phyloP scores from a whole-genome alignment of 2,329 filamentous ascomycete genomes.

The Diaporthe helianthi region DNA sequence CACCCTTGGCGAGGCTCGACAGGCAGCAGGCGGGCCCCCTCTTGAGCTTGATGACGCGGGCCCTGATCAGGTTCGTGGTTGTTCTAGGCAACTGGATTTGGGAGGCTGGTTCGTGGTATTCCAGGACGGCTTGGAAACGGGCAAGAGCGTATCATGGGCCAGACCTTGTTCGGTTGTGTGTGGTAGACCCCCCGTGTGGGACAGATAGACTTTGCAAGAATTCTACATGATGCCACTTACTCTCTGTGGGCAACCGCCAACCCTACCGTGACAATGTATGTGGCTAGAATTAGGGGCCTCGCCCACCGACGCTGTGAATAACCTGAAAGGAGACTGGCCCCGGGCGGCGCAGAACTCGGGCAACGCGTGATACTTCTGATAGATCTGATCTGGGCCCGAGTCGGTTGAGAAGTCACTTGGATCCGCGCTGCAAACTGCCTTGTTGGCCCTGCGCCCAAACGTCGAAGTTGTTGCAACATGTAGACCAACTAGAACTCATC shows the following conservation, averaged over 20 bases:
- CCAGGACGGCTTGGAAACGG: conserved; percentile 17
- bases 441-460: background rate
- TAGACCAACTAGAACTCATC: background rate
- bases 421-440: background rate
- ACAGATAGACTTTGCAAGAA: conserved; percentile 10
- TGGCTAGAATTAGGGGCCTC: background rate
- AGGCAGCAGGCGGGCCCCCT: conserved; percentile 23
- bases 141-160: background rate
- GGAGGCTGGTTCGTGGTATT: conserved; percentile 16
- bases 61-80: background rate
- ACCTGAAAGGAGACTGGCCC: background rate
- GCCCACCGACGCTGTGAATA: background rate
- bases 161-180: background rate
- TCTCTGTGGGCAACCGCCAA: background rate
- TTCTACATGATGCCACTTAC: conserved; percentile 20
- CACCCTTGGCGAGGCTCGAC: conserved; percentile 5
- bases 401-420: background rate
- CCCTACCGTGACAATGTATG: background rate
- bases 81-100: background rate
- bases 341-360: background rate
- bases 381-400: background rate
- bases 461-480: background rate
- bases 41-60: conserved; percentile 22
- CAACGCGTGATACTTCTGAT: background rate
- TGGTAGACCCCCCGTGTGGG: background rate